A percentile compares a stretch with the other conserved stretches of the same genome.
Evolutionary conservation across 1,284 basidiomycete species (phyloP).

Genomic region (Dichomitus squalens): DNA sequence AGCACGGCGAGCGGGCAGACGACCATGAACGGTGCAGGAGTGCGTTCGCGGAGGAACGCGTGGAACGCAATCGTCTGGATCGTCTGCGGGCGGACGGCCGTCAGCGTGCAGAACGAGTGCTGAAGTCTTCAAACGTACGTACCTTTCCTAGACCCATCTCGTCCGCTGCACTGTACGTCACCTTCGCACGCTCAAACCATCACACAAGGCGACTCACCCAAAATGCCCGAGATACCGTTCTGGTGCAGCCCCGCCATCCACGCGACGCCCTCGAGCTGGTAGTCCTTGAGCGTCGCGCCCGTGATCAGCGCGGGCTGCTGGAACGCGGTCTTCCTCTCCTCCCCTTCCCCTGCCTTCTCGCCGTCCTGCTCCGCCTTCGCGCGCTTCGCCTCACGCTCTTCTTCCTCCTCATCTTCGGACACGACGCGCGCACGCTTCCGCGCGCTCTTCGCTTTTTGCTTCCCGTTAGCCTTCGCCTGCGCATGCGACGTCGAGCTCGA

Average conservation of each 20-base stretch:
- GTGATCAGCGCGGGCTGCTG: slow-evolving; percentile 82
- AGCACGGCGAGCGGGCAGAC: slow-evolving; percentile 93
- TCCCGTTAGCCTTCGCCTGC: not conserved
- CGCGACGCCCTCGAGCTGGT: slow-evolving; percentile 93
- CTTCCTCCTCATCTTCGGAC: slow-evolving; percentile 19
- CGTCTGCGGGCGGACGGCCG: slow-evolving; percentile 54
- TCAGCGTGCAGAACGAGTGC: not conserved
- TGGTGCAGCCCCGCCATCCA: slow-evolving; percentile 96
- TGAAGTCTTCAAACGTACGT: slow-evolving; percentile 5
- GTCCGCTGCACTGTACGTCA: slow-evolving; percentile 55
- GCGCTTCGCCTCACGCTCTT: slow-evolving; percentile 30
- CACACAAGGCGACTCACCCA: slow-evolving; percentile 53
- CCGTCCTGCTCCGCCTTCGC: slow-evolving; percentile 29
- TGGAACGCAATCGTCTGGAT: slow-evolving; percentile 93
- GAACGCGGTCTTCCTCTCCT: slow-evolving; percentile 40
- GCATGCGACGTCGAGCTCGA: not conserved
- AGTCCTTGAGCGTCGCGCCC: slow-evolving; percentile 84
- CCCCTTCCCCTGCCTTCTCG: slow-evolving; percentile 29
- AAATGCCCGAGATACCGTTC: slow-evolving; percentile 93
- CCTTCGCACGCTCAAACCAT: too few species aligned
- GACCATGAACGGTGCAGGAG: slow-evolving; percentile 82
- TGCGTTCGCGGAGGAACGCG: slow-evolving; percentile 82
- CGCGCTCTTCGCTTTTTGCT: slow-evolving; percentile 21
- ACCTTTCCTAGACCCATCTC: slow-evolving; percentile 96
- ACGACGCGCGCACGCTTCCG: slow-evolving; percentile 18